Conservation (phyloP, 2,329 filamentous ascomycete genomes). For the Hypomyces perniciosus region DNA sequence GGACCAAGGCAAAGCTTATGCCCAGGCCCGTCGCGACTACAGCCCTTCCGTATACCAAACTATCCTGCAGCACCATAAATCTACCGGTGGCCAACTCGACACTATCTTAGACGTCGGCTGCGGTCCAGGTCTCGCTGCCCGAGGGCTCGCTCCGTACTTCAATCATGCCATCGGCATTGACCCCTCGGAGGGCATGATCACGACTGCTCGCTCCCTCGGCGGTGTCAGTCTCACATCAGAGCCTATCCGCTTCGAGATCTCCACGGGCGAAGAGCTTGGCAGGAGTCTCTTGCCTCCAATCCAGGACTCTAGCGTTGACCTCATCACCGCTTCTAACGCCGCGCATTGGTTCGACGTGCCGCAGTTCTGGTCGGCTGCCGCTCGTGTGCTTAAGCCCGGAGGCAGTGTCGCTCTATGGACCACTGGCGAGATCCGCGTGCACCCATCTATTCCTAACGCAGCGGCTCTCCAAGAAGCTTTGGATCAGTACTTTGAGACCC, state of each 20-base stretch:
- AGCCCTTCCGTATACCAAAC: conserved; percentile 38
- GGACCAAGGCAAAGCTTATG: conserved; percentile 39
- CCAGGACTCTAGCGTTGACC: conserved; percentile 35
- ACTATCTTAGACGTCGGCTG: conserved; percentile 50
- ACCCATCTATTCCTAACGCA: conserved; percentile 32
- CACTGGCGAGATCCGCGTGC: conserved; percentile 23
- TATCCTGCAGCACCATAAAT: conserved; percentile 41
- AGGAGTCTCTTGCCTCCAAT: conserved; percentile 23
- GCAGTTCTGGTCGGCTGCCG: conserved; percentile 42
- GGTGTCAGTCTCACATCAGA: conserved; percentile 23
- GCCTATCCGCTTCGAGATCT: conserved; percentile 36
- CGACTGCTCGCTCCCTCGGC: conserved; percentile 33
- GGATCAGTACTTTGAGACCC: conserved; percentile 31
- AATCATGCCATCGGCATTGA: conserved; percentile 43
- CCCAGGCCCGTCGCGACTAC: conserved; percentile 37
- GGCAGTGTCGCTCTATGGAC: conserved; percentile 50
- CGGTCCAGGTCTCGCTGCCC: conserved; percentile 46
- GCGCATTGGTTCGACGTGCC: conserved; percentile 55
- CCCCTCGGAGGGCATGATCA: conserved; percentile 48
- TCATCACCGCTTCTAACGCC: conserved; percentile 45
- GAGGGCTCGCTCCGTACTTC: conserved; percentile 42
- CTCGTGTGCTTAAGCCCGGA: conserved; percentile 41
- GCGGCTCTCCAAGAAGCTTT: conserved; percentile 36
- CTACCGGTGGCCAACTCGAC: conserved; percentile 37
- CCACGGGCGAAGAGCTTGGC: conserved; percentile 39